These are phyloP conservation scores for Claviceps lovelessii DNA, from an alignment of 2,329 filamentous ascomycete species.

Conservation along the genomic window DNA sequence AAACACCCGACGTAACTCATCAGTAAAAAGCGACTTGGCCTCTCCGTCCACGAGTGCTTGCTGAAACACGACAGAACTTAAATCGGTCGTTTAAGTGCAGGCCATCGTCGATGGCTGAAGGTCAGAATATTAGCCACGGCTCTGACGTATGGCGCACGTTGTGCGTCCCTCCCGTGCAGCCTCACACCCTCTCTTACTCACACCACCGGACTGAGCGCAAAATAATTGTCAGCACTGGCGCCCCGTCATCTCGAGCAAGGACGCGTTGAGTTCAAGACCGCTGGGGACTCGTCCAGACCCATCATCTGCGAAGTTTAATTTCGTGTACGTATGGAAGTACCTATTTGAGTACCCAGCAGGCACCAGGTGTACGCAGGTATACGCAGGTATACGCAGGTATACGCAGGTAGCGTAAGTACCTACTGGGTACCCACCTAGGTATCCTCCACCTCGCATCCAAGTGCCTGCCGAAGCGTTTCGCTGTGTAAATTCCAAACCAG, in stretches of 20 bases:
- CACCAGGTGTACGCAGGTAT: too few relatives aligned
- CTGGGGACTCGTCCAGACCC: too few relatives aligned
- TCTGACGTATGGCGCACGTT: neutral
- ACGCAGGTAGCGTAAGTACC: neutral
- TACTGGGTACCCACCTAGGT: neutral
- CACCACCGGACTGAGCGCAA: too few relatives aligned
- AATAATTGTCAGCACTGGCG: neutral
- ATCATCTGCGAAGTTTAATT: too few relatives aligned
- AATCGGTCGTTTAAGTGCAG: neutral
- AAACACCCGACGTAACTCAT: neutral
- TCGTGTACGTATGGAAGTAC: too few relatives aligned
- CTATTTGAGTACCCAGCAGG: too few relatives aligned
- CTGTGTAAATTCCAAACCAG: neutral
- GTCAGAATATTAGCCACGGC: neutral
- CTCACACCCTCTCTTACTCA: too few relatives aligned
- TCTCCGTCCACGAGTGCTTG: neutral
- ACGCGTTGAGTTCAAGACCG: neutral
- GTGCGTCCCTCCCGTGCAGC: too few relatives aligned
- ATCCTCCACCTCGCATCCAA: neutral
- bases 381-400: too few relatives aligned
- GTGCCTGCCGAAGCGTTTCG: neutral
- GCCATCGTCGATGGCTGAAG: neutral
- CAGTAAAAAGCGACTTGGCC: neutral
- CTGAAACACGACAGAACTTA: neutral
- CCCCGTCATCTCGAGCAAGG: neutral